These are phyloP conservation scores for Pseudocercospora crystallina DNA, from an alignment of 2,329 filamentous ascomycete species.

Conservation along the genomic window DNA sequence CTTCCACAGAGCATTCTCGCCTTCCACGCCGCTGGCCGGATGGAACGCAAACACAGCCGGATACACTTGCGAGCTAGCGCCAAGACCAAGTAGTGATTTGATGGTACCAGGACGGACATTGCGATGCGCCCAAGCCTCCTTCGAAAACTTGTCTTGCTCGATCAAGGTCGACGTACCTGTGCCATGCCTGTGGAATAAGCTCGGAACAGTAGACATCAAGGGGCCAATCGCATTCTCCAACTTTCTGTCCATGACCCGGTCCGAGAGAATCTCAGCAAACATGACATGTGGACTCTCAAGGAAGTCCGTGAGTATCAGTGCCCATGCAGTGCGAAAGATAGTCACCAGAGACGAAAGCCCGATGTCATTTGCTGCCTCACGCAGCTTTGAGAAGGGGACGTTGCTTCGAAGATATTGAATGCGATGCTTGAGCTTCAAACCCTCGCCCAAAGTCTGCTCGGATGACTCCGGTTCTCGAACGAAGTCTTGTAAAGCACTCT, in stretches of 20 bases:
- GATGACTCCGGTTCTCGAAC: neutral
- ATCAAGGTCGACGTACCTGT: constrained; percentile 6
- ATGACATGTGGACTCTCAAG: constrained; percentile 15
- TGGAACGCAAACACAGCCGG: constrained; percentile 20
- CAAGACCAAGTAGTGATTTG: constrained; percentile 5
- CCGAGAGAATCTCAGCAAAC: constrained; percentile 15
- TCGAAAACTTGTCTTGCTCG: constrained; percentile 13
- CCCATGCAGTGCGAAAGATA: constrained; percentile 14
- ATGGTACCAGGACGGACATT: constrained; percentile 17
- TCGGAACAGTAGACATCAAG: constrained; percentile 15
- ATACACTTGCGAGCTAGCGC: constrained; percentile 6
- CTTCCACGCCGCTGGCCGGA: constrained; percentile 1
- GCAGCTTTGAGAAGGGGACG: constrained; percentile 4
- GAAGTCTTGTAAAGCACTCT: constrained; percentile 7
- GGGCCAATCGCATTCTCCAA: constrained; percentile 12
- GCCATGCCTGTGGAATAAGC: constrained; percentile 3
- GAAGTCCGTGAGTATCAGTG: constrained; percentile 11
- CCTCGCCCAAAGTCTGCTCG: constrained; percentile 5
- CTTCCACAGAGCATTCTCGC: constrained; percentile 4
- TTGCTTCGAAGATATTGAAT: constrained; percentile 11
- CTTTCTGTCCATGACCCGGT: constrained; percentile 13
- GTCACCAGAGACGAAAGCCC: constrained; percentile 13
- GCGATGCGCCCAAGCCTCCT: constrained; percentile 10
- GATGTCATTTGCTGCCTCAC: constrained; percentile 1
- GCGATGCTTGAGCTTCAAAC: constrained; percentile 7